These are phyloP conservation scores for Diplodia intermedia DNA, from an alignment of 2,329 filamentous ascomycete species.

Conservation along the genomic window DNA sequence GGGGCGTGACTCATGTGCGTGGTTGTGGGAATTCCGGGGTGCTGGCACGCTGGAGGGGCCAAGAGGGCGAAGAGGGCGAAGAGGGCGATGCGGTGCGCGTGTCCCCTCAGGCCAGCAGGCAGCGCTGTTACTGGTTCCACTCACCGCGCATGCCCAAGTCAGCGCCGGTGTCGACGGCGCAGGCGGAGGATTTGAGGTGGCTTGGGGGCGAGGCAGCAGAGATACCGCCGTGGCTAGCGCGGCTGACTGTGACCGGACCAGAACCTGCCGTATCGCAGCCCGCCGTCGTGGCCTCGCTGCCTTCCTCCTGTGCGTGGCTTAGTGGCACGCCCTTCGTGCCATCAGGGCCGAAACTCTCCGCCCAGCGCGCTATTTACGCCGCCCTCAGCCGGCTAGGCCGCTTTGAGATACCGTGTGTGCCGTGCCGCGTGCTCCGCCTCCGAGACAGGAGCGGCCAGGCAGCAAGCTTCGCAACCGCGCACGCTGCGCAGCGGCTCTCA, in stretches of 20 bases:
- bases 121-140: background rate
- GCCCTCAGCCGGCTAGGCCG: background rate
- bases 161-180: conserved; percentile 21
- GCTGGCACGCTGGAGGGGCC: background rate
- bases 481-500: background rate
- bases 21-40: background rate
- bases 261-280: conserved; percentile 3
- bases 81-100: conserved; percentile 17
- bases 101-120: conserved; percentile 8
- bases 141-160: background rate
- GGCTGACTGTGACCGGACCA: background rate
- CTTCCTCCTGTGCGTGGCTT: background rate
- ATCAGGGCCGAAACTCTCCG: conserved; percentile 18
- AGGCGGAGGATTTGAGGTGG: background rate
- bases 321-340: conserved; percentile 5
- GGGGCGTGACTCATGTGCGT: conserved; percentile 25
- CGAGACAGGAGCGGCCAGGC: conserved; percentile 1
- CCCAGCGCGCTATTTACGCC: background rate
- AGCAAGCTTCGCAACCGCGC: background rate
- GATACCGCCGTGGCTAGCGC: conserved; percentile 3
- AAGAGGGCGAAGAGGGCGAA: background rate
- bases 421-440: conserved; percentile 32
- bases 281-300: conserved; percentile 9
- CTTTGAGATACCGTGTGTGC: conserved; percentile 10
- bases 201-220: conserved; percentile 5